phyloP scores from a whole-genome alignment of 208 protist genomes.

The Trypanosomatidae sp. region DNA sequence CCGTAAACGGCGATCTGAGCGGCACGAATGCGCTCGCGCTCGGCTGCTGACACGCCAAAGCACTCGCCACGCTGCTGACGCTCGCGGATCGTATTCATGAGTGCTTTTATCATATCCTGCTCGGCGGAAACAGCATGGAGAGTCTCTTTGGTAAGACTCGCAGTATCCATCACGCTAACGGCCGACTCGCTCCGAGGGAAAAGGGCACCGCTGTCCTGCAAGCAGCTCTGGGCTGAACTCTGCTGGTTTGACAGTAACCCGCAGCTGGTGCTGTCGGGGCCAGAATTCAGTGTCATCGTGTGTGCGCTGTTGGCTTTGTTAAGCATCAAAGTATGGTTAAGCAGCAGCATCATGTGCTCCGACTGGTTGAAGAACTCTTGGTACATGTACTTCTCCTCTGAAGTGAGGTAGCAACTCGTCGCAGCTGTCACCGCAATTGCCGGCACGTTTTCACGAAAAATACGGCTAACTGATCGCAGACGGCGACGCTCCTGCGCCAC shows the following conservation, averaged over 20 bases:
- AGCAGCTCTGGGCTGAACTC: background rate
- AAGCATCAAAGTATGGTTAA: conserved; percentile 59
- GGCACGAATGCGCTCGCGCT: conserved; percentile 45
- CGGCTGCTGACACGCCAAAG: conserved; percentile 43
- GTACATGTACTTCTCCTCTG: conserved; percentile 86
- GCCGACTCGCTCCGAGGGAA: conserved; percentile 8
- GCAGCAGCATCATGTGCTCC: conserved; percentile 68
- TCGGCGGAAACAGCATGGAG: conserved; percentile 53
- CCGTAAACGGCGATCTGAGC: conserved; percentile 78
- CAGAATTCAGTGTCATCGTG: background rate
- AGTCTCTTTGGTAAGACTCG: conserved; percentile 30
- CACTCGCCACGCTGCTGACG: conserved; percentile 41
- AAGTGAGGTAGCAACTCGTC: conserved; percentile 68
- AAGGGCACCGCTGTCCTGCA: conserved; percentile 10
- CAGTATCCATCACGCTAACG: conserved; percentile 29
- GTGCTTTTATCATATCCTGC: conserved; percentile 52
- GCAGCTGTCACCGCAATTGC: conserved; percentile 48
- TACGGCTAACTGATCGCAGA: conserved; percentile 61
- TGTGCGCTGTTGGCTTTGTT: conserved; percentile 24
- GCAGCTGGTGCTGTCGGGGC: background rate
- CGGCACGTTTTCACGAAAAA: conserved; percentile 63
- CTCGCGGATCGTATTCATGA: conserved; percentile 62
- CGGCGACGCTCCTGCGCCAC: conserved; percentile 72
- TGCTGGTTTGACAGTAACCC: conserved; percentile 12
- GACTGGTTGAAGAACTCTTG: conserved; percentile 88